Evolutionary conservation across 345 rosid species (phyloP).

Genomic region (Arabis hirsuta): DNA sequence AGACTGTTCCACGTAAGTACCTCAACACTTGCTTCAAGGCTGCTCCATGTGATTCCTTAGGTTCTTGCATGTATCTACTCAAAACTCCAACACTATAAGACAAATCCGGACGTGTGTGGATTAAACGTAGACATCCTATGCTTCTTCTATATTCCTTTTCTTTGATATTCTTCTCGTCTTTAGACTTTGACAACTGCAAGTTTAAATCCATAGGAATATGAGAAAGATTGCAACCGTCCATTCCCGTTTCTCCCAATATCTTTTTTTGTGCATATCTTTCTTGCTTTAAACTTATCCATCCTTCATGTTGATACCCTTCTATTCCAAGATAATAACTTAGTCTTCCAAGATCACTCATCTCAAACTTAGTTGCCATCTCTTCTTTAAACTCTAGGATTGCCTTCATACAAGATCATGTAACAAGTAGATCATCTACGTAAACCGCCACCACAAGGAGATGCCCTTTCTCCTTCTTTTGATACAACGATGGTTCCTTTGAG

Average conservation of each 20-base stretch:
- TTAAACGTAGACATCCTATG: neutral
- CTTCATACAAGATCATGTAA: too few species aligned
- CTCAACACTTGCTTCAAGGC: neutral
- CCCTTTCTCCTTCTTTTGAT: too few species aligned
- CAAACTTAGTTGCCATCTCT: too few species aligned
- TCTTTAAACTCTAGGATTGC: too few species aligned
- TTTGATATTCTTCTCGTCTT: neutral
- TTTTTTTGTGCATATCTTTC: neutral
- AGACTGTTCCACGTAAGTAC: neutral
- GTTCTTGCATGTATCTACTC: neutral
- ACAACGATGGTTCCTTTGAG: too few species aligned
- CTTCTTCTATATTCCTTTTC: neutral
- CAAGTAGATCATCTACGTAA: too few species aligned
- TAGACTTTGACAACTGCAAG: neutral
- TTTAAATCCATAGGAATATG: neutral
- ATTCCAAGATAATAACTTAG: constrained; percentile 3
- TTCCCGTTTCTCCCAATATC: neutral
- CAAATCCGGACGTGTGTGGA: neutral
- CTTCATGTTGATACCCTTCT: neutral
- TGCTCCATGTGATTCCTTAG: neutral
- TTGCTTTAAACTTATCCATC: neutral
- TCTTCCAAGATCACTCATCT: too few species aligned
- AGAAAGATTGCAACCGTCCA: neutral
- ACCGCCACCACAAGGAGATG: too few species aligned
- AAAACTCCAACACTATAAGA: neutral